Evolutionary conservation across 1,284 basidiomycete genomes (phyloP), one percentile per base, ranked within the genome.

Genomic region (Earliella scabrosa): DNA sequence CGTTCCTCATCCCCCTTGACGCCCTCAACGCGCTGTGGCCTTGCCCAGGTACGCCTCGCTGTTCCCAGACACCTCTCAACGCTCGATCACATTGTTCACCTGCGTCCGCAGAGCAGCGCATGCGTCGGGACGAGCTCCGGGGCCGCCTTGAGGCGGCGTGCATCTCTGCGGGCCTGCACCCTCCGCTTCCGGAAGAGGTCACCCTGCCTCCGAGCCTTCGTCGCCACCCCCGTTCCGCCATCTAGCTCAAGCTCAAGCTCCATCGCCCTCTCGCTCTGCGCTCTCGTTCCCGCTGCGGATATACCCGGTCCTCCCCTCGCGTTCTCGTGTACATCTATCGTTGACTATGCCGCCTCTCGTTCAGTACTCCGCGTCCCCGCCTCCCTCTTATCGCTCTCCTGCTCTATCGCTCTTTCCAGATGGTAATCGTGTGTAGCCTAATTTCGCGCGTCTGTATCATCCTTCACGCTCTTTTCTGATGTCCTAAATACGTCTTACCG

Each of bases 21-120:
- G 81, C 83, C 21, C 77, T 90, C 68, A 86, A 84, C 63, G 78
- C 76, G 18, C 73, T 91, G 31, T 92, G 89, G 89, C 88, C 87
- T 4, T 90, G 85, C 65, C 73, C 76, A 51, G 73, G 88, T 89
- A 68, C 66, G 53, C 38, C 52, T 31, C 13, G 46, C 39, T 44
- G n/a, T 26, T 27, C 29, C 20, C 36, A 27, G 35, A 26, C 14
- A 26, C 31, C 38, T 13, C 18, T 31, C 24, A 14, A 27, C 16
- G 13, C 20, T n/a, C 36, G 24, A 13, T 32, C 34, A 18, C 16
- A 24, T 21, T 29, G 10, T 52, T 48, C 31, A 45, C 38, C 29
- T 6, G n/a, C 38, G 29, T 39, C 13, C 50, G n/a, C 50, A 71
- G 69, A 27, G 40, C 69, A 70, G 52, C 61, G 61, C 34, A 39